A percentile compares a stretch with the other conserved stretches of the same genome.
Evolutionary conservation across 2,329 filamentous ascomycete species (phyloP).

Genomic region (Aureobasidium leucospermi): DNA sequence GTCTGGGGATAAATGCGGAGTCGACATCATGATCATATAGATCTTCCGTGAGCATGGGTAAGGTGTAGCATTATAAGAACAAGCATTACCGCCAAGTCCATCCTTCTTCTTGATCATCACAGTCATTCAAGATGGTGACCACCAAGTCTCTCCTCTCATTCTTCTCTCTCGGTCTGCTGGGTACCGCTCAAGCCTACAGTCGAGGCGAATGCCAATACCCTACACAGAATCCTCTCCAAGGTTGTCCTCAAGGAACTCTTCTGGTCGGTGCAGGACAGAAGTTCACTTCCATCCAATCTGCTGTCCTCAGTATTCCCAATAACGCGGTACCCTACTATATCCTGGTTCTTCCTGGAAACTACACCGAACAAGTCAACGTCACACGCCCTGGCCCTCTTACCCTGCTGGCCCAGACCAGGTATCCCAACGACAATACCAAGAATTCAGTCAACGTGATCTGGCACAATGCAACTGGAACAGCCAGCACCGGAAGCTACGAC

Average conservation of each 20-base stretch:
- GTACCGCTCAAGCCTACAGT: slow-evolving; percentile 12
- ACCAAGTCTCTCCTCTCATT: neutral
- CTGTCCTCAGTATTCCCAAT: slow-evolving; percentile 40
- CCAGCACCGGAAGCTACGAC: slow-evolving; percentile 39
- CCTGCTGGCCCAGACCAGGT: slow-evolving; percentile 51
- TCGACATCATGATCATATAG: neutral
- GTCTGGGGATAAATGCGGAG: slow-evolving; percentile 10
- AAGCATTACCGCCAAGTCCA: slow-evolving; percentile 11
- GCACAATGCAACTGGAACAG: slow-evolving; percentile 47
- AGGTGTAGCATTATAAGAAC: neutral
- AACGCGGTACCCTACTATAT: slow-evolving; percentile 46
- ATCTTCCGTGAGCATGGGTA: neutral
- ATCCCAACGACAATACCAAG: slow-evolving; percentile 38
- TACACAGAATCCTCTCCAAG: slow-evolving; percentile 29
- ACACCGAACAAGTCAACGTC: slow-evolving; percentile 59
- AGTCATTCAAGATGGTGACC: neutral
- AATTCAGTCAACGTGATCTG: slow-evolving; percentile 53
- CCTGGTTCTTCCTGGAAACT: slow-evolving; percentile 53
- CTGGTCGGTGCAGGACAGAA: slow-evolving; percentile 22
- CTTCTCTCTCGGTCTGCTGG: neutral
- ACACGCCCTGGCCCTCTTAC: slow-evolving; percentile 55
- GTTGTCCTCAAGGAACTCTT: slow-evolving; percentile 31
- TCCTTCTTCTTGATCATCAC: neutral
- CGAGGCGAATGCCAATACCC: slow-evolving; percentile 30
- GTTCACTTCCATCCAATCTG: slow-evolving; percentile 39